Conservation (phyloP, 495 filamentous ascomycete species). For the Baudoinia panamericana region DNA sequence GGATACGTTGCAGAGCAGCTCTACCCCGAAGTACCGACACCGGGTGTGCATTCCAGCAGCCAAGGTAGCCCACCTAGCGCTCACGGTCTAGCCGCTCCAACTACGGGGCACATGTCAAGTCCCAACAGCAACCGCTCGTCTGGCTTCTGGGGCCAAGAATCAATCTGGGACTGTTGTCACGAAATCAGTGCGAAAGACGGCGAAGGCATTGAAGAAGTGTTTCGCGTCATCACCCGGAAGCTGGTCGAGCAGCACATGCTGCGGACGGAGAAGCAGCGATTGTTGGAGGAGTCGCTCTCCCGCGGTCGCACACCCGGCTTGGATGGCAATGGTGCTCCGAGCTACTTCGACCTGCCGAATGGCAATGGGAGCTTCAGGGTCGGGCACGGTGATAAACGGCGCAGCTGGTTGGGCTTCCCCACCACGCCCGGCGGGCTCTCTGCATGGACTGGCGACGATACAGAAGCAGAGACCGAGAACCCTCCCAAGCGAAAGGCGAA, state of each 20-base stretch:
- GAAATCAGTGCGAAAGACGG: conserved; percentile 91
- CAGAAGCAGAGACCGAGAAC: not conserved
- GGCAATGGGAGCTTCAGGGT: conserved; percentile 46
- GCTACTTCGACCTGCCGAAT: conserved; percentile 27
- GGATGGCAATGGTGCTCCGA: conserved; percentile 25
- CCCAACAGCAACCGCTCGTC: conserved; percentile 66
- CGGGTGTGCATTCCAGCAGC: not conserved
- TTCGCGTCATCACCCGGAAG: conserved; percentile 85
- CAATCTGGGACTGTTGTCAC: conserved; percentile 92
- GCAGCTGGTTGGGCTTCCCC: conserved; percentile 50
- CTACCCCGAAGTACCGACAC: conserved; percentile 30
- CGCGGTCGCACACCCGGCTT: conserved; percentile 26
- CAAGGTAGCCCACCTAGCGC: conserved; percentile 3
- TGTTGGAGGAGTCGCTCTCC: conserved; percentile 34
- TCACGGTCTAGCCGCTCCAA: conserved; percentile 26
- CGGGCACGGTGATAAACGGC: conserved; percentile 41
- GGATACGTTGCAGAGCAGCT: conserved; percentile 88
- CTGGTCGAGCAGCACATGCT: conserved; percentile 81
- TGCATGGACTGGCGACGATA: conserved; percentile 9
- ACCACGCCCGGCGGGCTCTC: conserved; percentile 30
- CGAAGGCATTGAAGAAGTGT: conserved; percentile 95
- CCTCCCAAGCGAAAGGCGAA: not conserved
- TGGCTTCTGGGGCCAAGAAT: conserved; percentile 83
- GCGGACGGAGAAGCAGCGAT: conserved; percentile 30
- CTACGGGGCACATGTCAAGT: conserved; percentile 36